Percentiles rank a stretch among this genome's conserved stretches.
Evolutionary conservation across 306 rosid species (phyloP).

Genomic region (Cucumis hystrix): DNA sequence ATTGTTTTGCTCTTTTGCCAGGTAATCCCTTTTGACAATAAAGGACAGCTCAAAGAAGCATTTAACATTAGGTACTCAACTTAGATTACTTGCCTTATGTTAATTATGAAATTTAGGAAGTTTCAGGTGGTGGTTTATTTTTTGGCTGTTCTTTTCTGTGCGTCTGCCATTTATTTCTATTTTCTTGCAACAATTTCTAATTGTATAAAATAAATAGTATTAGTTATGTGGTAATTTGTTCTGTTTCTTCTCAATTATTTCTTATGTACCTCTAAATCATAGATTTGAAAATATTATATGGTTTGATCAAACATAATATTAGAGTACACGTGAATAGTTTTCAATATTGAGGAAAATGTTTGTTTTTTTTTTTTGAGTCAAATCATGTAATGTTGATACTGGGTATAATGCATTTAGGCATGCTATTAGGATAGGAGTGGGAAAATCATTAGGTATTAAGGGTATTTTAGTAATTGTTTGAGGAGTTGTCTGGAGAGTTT

Average conservation of each 20-base stretch:
- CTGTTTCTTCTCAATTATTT: background rate
- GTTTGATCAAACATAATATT: background rate
- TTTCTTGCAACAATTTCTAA: background rate
- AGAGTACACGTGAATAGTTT: background rate
- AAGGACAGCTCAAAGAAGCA: slow-evolving; percentile 96
- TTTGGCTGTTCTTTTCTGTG: background rate
- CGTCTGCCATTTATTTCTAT: background rate
- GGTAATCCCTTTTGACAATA: slow-evolving; percentile 97
- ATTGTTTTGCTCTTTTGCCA: slow-evolving; percentile 17
- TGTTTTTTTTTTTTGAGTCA: background rate
- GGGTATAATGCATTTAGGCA: background rate
- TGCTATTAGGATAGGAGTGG: background rate
- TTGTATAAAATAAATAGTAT: background rate
- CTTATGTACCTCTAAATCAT: background rate
- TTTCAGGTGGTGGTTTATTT: background rate
- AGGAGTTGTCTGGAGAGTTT: background rate
- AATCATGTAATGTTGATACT: background rate
- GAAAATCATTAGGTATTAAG: background rate
- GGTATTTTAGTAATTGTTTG: background rate
- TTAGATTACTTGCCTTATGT: background rate
- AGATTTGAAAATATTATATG: background rate
- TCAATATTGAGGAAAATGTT: background rate
- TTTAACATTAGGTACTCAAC: slow-evolving; percentile 73
- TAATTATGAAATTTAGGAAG: background rate
- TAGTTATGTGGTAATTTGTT: background rate